These are phyloP conservation scores for Ceratocystis colombiana DNA, from an alignment of 2,329 filamentous ascomycete species.

Conservation along the genomic window DNA sequence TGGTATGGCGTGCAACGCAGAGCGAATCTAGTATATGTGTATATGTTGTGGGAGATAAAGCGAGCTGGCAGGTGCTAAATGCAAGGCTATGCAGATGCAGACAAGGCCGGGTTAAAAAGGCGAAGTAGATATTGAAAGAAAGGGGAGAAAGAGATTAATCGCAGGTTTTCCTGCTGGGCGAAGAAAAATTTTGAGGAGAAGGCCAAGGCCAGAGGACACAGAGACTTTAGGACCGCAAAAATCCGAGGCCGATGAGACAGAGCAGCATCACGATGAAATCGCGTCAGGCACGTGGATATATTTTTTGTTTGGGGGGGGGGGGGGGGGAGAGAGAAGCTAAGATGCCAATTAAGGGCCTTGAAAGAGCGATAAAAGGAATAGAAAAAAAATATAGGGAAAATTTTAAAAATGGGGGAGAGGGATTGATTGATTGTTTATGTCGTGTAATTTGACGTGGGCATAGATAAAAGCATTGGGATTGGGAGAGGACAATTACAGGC, in stretches of 20 bases:
- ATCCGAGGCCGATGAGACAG: not conserved
- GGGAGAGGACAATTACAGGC: not conserved
- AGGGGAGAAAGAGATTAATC: not conserved
- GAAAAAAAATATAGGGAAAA: slow-evolving; percentile 10
- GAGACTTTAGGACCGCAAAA: slow-evolving; percentile 10
- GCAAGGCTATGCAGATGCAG: slow-evolving; percentile 10
- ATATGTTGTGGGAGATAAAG: not conserved
- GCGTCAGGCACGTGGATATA: slow-evolving; percentile 11
- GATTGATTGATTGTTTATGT: not conserved
- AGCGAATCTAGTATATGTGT: not conserved
- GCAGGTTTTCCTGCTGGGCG: not conserved
- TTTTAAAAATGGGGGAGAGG: not conserved
- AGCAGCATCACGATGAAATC: slow-evolving; percentile 15
- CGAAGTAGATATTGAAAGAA: not conserved
- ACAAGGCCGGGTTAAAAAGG: not conserved
- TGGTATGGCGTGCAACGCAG: not conserved
- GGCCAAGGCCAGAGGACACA: not conserved
- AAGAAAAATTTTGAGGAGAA: not conserved
- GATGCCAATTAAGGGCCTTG: slow-evolving; percentile 2
- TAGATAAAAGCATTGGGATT: not conserved
- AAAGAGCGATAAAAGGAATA: not conserved
- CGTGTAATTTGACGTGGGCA: not conserved
- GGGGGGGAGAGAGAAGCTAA: too few relatives aligned
- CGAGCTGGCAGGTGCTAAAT: not conserved
- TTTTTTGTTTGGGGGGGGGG: not conserved